Conservation (phyloP, 495 filamentous ascomycete genomes). For the Trichocladium uniseriatum region DNA sequence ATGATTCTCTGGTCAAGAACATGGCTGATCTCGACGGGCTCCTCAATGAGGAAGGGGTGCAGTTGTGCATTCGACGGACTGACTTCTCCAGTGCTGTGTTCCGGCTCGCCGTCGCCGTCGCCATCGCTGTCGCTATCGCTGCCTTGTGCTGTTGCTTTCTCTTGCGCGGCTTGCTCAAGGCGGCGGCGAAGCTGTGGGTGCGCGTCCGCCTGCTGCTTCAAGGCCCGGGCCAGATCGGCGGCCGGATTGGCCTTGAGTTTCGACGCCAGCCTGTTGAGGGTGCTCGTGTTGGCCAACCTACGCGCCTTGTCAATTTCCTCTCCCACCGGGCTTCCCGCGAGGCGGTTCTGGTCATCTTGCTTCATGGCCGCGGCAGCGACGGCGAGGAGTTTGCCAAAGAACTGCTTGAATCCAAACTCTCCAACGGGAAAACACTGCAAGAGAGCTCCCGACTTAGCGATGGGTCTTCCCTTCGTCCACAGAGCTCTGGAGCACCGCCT, state of each 20-base stretch:
- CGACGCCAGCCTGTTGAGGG: not conserved
- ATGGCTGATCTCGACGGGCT: not conserved
- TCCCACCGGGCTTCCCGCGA: not conserved
- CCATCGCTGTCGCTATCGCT: not conserved
- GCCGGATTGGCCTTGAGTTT: not conserved
- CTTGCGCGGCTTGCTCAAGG: not conserved
- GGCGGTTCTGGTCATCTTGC: conserved; percentile 30
- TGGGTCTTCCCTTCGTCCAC: conserved; percentile 38
- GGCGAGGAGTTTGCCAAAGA: conserved; percentile 44
- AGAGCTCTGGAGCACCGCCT: conserved; percentile 27
- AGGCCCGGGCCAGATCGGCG: not conserved
- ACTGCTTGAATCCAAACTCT: conserved; percentile 24
- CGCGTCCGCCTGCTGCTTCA: not conserved
- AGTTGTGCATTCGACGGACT: no score
- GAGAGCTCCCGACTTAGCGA: conserved; percentile 11
- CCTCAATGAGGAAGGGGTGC: not conserved
- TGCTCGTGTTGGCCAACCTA: not conserved
- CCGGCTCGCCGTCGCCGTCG: not conserved
- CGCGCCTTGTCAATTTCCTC: not conserved
- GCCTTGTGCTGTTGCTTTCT: not conserved
- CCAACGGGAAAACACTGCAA: conserved; percentile 10
- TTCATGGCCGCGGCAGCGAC: conserved; percentile 45
- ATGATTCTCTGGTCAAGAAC: not conserved
- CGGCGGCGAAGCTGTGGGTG: not conserved
- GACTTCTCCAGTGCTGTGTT: no score